These are phyloP conservation scores for Eucalyptus regnans DNA, from an alignment of 345 rosid species.

Conservation along the genomic window DNA sequence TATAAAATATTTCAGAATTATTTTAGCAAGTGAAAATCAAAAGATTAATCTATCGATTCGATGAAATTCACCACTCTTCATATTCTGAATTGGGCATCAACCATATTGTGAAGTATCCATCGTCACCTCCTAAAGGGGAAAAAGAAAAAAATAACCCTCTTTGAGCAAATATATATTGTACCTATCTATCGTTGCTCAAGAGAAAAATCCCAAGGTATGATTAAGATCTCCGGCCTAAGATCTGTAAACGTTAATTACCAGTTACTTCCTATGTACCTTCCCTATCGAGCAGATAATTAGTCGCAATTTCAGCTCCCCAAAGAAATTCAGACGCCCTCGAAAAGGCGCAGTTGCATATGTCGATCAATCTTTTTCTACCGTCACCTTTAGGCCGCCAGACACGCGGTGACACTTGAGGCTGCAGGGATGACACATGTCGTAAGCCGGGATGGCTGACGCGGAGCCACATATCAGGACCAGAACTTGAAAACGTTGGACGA, in stretches of 20 bases:
- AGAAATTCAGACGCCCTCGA: background rate
- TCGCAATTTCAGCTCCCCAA: background rate
- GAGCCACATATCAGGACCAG: background rate
- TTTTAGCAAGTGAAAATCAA: background rate
- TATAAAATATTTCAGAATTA: background rate
- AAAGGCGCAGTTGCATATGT: background rate
- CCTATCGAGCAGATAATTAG: background rate
- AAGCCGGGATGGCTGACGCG: background rate
- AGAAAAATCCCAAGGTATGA: background rate
- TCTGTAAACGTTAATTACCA: background rate
- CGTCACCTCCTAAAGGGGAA: background rate
- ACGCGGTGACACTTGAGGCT: background rate
- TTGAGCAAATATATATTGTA: background rate
- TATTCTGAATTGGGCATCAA: background rate
- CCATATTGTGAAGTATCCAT: background rate
- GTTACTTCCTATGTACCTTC: background rate
- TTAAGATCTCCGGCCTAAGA: background rate
- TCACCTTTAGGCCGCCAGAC: background rate
- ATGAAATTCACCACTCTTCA: background rate
- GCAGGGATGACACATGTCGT: background rate
- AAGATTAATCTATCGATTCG: fast-evolving
- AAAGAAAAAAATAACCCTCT: background rate
- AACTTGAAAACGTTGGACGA: background rate
- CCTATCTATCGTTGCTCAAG: background rate
- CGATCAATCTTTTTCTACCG: background rate